Percentiles rank a stretch among this genome's conserved stretches.
phyloP scores from a whole-genome alignment of 2,329 filamentous ascomycete species.

The Penicillium sumatraense region DNA sequence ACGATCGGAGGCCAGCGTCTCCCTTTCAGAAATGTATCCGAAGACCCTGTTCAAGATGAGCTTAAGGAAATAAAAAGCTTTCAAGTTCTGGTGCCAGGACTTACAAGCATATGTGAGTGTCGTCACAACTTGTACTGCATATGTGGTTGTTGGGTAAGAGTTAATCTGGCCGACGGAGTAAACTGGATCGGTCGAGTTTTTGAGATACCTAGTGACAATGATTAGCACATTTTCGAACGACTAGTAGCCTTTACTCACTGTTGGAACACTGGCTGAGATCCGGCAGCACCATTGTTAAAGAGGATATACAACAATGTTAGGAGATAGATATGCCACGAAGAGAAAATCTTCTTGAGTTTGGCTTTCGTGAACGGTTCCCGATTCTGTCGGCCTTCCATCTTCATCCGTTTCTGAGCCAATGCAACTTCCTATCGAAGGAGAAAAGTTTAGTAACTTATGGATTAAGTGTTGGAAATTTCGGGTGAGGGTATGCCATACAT shows the following conservation, averaged over 20 bases:
- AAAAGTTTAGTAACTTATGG: neutral
- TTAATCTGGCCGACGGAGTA: constrained; percentile 55
- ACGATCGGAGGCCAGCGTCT: constrained; percentile 68
- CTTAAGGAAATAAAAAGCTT: neutral
- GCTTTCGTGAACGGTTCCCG: constrained; percentile 52
- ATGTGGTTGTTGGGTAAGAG: constrained; percentile 63
- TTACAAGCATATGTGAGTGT: constrained; percentile 65
- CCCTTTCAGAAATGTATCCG: constrained; percentile 63
- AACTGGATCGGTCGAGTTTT: constrained; percentile 45
- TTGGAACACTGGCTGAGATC: constrained; percentile 61
- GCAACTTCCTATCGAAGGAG: constrained; percentile 42
- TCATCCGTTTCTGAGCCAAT: constrained; percentile 56
- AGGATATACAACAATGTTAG: constrained; percentile 63
- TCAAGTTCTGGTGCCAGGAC: neutral
- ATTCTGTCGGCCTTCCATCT: constrained; percentile 52
- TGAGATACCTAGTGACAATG: constrained; percentile 24
- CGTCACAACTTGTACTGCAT: constrained; percentile 60
- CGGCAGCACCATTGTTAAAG: constrained; percentile 64
- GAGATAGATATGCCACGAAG: constrained; percentile 67
- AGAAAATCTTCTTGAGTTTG: constrained; percentile 65
- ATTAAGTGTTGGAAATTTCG: neutral
- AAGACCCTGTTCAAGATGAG: constrained; percentile 52
- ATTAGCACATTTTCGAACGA: neutral
- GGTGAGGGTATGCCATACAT: constrained; percentile 27
- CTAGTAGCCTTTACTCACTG: constrained; percentile 37